Percentiles rank a stretch among this genome's conserved stretches.
Evolutionary conservation across 2,329 filamentous ascomycete species (phyloP).

Genomic region (Decorospora gaudefroyi): DNA sequence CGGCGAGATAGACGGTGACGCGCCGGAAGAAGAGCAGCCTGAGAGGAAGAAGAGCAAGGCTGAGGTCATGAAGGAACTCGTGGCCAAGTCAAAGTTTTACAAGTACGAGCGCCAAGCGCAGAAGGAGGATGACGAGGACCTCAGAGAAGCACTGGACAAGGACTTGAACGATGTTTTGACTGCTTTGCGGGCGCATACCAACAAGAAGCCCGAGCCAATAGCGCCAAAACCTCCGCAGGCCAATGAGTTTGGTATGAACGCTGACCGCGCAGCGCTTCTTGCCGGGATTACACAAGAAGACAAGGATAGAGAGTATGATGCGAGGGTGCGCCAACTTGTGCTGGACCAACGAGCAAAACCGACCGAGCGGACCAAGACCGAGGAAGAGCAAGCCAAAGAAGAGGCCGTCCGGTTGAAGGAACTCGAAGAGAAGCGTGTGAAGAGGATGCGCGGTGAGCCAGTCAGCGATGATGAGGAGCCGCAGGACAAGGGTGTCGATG

Average conservation of each 20-base stretch:
- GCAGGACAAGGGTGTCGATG: slow-evolving; percentile 47
- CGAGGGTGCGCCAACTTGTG: slow-evolving; percentile 77
- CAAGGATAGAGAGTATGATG: slow-evolving; percentile 86
- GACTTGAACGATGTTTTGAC: slow-evolving; percentile 76
- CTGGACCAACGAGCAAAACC: slow-evolving; percentile 84
- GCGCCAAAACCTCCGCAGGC: slow-evolving; percentile 48
- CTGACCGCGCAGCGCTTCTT: slow-evolving; percentile 64
- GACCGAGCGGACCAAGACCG: slow-evolving; percentile 80
- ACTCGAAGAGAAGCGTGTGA: slow-evolving; percentile 79
- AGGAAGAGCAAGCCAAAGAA: slow-evolving; percentile 59
- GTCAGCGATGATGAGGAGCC: slow-evolving; percentile 69
- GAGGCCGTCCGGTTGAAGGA: slow-evolving; percentile 76
- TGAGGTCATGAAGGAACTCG: slow-evolving; percentile 97
- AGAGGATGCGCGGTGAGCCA: slow-evolving; percentile 85
- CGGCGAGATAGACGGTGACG: slow-evolving; percentile 45
- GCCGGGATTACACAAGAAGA: slow-evolving; percentile 65
- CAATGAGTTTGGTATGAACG: slow-evolving; percentile 57
- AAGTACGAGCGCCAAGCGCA: slow-evolving; percentile 91
- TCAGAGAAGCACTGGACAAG: slow-evolving; percentile 82
- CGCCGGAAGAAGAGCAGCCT: slow-evolving; percentile 60
- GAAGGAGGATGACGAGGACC: slow-evolving; percentile 91
- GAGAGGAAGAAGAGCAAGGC: slow-evolving; percentile 92
- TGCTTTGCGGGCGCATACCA: slow-evolving; percentile 66
- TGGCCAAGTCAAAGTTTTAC: slow-evolving; percentile 93
- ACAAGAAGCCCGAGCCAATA: slow-evolving; percentile 52